phyloP scores from a whole-genome alignment of 1,284 basidiomycete species.

The Paramarasmius palmivorus region DNA sequence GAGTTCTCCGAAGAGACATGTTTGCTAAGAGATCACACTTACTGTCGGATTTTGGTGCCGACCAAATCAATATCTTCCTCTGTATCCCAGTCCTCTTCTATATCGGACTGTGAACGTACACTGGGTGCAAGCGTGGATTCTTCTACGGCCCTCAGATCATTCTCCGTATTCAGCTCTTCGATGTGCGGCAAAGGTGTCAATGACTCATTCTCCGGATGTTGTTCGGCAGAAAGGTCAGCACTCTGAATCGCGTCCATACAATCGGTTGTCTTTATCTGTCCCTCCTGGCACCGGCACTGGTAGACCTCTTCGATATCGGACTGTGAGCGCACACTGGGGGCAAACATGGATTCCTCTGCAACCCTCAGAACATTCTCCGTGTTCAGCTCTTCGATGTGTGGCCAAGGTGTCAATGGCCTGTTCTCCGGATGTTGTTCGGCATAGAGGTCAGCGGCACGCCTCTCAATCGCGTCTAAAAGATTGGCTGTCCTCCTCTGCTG shows the following conservation, averaged over 20 bases:
- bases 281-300: too few relatives aligned
- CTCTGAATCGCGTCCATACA: conserved; percentile 22
- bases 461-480: conserved; percentile 22
- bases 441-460: conserved; percentile 22
- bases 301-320: too few relatives aligned
- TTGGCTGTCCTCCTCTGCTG: conserved; percentile 27
- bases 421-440: conserved; percentile 14
- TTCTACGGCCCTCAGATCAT: not conserved
- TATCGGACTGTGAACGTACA: too few relatives aligned
- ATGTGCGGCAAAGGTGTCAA: too few relatives aligned
- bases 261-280: conserved; percentile 26
- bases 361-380: not conserved
- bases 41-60: conserved; percentile 21
- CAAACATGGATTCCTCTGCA: too few relatives aligned
- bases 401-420: conserved; percentile 12
- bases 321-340: too few relatives aligned
- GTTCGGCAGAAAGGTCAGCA: conserved; percentile 18
- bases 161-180: conserved; percentile 3
- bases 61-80: conserved; percentile 27
- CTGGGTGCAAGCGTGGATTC: too few relatives aligned
- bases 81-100: conserved; percentile 1
- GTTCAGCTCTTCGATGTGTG: too few relatives aligned
- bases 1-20: too few relatives aligned
- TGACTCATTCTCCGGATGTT: conserved; percentile 16
- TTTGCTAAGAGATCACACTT: not conserved